Evolutionary conservation across 2,329 filamentous ascomycete genomes (phyloP).

Genomic region (Diaporthe nobilis): DNA sequence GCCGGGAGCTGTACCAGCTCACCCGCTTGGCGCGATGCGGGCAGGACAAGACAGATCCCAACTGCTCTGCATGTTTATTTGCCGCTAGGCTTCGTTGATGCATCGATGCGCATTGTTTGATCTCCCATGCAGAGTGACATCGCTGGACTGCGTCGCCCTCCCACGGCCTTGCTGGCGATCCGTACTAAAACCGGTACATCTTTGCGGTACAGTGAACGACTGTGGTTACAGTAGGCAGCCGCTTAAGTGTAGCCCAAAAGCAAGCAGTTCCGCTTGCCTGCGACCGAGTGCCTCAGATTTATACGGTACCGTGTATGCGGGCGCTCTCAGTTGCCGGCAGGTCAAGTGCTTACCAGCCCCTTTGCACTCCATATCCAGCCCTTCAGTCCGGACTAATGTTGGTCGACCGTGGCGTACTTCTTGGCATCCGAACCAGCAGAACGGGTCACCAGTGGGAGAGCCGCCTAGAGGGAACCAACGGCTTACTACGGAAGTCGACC

Average conservation of each 20-base stretch:
- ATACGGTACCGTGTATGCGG: slow-evolving; percentile 16
- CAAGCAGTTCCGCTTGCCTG: slow-evolving; percentile 18
- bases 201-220: background rate
- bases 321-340: slow-evolving; percentile 26
- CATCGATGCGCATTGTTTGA: slow-evolving; percentile 35
- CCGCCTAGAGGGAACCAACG: slow-evolving; percentile 32
- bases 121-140: slow-evolving; percentile 35
- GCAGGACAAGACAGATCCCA: slow-evolving; percentile 8
- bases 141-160: slow-evolving; percentile 16
- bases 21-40: slow-evolving; percentile 21
- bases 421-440: slow-evolving; percentile 40
- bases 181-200: background rate
- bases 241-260: slow-evolving; percentile 10
- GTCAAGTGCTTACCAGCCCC: slow-evolving; percentile 18
- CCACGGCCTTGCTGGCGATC: slow-evolving; percentile 11
- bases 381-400: slow-evolving; percentile 5
- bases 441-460: slow-evolving; percentile 37
- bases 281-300: background rate
- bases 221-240: slow-evolving; percentile 33
- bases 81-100: slow-evolving; percentile 21
- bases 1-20: slow-evolving; percentile 30
- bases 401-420: background rate
- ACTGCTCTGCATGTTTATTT: slow-evolving; percentile 9
- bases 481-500: slow-evolving; percentile 15
- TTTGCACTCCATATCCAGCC: slow-evolving; percentile 12